Percentiles rank a stretch among this genome's conserved stretches.
Evolutionary conservation across 2,329 filamentous ascomycete genomes (phyloP).

Genomic region (Aspergillus clavatus): DNA sequence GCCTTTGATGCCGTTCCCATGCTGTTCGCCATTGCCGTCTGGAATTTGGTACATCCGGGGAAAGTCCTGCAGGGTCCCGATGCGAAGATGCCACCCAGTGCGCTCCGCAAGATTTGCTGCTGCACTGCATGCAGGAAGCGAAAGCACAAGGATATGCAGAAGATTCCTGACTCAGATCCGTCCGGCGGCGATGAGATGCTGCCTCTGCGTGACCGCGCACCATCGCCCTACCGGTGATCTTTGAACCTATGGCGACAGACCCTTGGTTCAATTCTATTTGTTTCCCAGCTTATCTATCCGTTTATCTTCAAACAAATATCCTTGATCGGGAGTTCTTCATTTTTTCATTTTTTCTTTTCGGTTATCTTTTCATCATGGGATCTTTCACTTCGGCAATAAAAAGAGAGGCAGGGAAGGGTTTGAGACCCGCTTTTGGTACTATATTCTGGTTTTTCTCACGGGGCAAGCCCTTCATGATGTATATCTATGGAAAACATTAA

Average conservation of each 20-base stretch:
- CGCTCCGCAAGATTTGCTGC: conserved; percentile 9
- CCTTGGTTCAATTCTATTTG: not conserved
- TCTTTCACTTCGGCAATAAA: too few species aligned
- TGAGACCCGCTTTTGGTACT: too few species aligned
- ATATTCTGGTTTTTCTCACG: too few species aligned
- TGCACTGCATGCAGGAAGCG: not conserved
- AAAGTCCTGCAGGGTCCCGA: conserved; percentile 26
- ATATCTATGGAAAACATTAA: too few species aligned
- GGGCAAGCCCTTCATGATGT: too few species aligned
- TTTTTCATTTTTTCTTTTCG: too few species aligned
- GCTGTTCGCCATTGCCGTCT: conserved; percentile 31
- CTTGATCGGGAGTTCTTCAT: too few species aligned
- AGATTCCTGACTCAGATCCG: not conserved
- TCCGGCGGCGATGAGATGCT: not conserved
- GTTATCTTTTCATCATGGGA: too few species aligned
- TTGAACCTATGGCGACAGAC: not conserved
- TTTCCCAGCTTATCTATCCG: not conserved
- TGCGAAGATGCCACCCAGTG: conserved; percentile 24
- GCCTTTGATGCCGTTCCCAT: conserved; percentile 40
- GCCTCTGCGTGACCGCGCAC: not conserved
- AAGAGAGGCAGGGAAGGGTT: too few species aligned
- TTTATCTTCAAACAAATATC: too few species aligned
- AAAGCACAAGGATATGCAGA: not conserved
- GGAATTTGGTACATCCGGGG: conserved; percentile 39
- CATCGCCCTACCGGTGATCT: not conserved